Percentiles rank a stretch among this genome's conserved stretches.
phyloP scores from a whole-genome alignment of 805 yeast genomes.

The Saturnispora bothae region DNA sequence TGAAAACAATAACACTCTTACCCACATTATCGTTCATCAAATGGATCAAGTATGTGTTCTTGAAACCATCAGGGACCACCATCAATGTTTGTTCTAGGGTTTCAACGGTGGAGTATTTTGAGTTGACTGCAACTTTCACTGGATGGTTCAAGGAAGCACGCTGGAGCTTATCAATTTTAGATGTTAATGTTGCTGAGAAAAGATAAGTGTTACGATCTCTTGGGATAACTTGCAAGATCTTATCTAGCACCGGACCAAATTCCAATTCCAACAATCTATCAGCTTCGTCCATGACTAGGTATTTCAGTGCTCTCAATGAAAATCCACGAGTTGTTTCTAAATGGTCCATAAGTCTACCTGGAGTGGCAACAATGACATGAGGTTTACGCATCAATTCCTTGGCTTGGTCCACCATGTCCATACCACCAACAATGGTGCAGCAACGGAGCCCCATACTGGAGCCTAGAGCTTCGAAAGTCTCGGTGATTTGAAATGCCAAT shows the following conservation, averaged over 20 bases:
- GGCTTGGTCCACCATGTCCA: conserved; percentile 97
- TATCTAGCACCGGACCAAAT: conserved; percentile 88
- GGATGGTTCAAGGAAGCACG: conserved; percentile 86
- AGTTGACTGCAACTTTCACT: conserved; percentile 81
- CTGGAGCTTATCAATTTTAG: conserved; percentile 88
- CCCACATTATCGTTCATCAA: conserved; percentile 75
- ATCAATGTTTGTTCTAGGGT: conserved; percentile 82
- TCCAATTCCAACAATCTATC: conserved; percentile 93
- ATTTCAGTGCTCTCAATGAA: conserved; percentile 65
- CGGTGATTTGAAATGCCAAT: conserved; percentile 79
- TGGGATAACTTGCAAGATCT: conserved; percentile 76
- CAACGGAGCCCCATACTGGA: conserved; percentile 85
- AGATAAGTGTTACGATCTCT: conserved; percentile 72
- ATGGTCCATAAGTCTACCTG: conserved; percentile 83
- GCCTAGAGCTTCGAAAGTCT: conserved; percentile 92
- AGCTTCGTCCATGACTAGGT: conserved; percentile 92
- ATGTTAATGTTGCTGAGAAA: conserved; percentile 96
- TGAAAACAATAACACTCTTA: conserved; percentile 79
- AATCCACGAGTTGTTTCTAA: conserved; percentile 88
- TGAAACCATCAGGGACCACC: conserved; percentile 86
- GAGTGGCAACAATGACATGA: conserved; percentile 91
- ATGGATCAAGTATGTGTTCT: conserved; percentile 78
- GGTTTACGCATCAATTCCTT: conserved; percentile 90
- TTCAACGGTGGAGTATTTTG: conserved; percentile 85
- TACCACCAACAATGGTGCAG: conserved; percentile 90